Evolutionary conservation across 768 basidiomycete genomes (phyloP), one percentile per base, ranked within the genome.

Genomic region (Macrolepiota albuminosa): DNA sequence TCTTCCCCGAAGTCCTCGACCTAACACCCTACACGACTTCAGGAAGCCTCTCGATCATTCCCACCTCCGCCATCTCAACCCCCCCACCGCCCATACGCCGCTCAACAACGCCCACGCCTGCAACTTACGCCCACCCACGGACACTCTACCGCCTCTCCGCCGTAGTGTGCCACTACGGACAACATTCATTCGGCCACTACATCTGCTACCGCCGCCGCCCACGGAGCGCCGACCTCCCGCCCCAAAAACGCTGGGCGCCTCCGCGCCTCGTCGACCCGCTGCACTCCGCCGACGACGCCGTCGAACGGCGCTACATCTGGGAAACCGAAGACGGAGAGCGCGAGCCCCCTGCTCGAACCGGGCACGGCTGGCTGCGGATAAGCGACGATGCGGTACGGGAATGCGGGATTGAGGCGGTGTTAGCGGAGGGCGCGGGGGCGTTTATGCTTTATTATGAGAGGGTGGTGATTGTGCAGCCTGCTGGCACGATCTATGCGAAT

Each of bases 361-460:
- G 87, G 7, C 76, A 74, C 31, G 89, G 93, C 2, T 98, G 96
- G 96, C 75, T 97, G 58, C 78, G 93, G 58, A 87, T 95, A 61
- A 93, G 90, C 68, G 96, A 99, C 73, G 89, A 92, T 64, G 75
- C 82, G 4, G 92, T 95, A 56, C 76, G 80, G 34, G 89, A 93
- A 66, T 85, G 86, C 40, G 88, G 88, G 31, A 80, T 94, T 56
- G 85, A 89, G 74, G 76, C 77, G 56, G 91, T 93, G 68, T 72
- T 92, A 56, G 75, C 79, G 68, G 89, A 89, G 79, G 89, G 87
- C 55, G 77, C 82, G 21, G 76, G 75, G n/a, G 91, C 84, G 62
- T 96, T 98, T 72, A 92, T 99, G 91, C 80, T 98, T 42, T 98
- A 93, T 68, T 99, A 98, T 67, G 96, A 99, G 77, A 82, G 86